Base-by-base conservation (phyloP, 495 filamentous ascomycete genomes). In the Chaetomidium leptoderma region DNA sequence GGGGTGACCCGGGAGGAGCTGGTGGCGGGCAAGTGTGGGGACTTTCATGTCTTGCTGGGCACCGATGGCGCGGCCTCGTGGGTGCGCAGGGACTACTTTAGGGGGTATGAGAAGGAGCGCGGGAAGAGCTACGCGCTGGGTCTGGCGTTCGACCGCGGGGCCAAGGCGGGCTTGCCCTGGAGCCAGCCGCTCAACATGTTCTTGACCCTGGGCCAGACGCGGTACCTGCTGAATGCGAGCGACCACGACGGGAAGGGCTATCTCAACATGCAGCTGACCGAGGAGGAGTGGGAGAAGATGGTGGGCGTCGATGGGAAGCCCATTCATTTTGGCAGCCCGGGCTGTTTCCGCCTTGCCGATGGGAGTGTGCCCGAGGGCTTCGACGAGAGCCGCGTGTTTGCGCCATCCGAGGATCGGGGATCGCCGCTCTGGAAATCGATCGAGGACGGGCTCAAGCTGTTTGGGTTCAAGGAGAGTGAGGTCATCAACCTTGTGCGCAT, bases 401-500 rank as follows among this genome's bases (percentile, higher is more conserved):
- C 63, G 16, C 71, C 71, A 1, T 72, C 69, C 0, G 61, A 67
- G 43, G 57, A 70, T 36, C 58, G 71, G 27, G 57, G 62, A 32
- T 66, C 70, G 32, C 44, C 62, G 19, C 52, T 67, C 4, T 73
- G 71, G 71, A 65, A 67, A 42, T 69, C 69, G 13, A 72, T 73
- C 53, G 66, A 69, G 39, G 71, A 73, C 47, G 71, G 71, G 0
- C 55, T 73, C 39, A 73, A 73, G 63, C 64, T 73, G 6, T 73
- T 73, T 36, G 71, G 71, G 23, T 72, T 73, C 64, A 72, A 70
- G 46, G 71, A 73, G 36, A 64, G 56, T 10, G 71, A 73, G 49
- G 71, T 73, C n/a, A 72, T 70, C 61, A 73, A 73, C 54, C 64
- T 73, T 14, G 71, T 73, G 23, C 63, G 71, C 23, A 73, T 73